Evolutionary conservation across 1,139 yeast species (phyloP), one percentile per base, ranked within the genome.

Genomic region (Blastobotrys petasosporus): DNA sequence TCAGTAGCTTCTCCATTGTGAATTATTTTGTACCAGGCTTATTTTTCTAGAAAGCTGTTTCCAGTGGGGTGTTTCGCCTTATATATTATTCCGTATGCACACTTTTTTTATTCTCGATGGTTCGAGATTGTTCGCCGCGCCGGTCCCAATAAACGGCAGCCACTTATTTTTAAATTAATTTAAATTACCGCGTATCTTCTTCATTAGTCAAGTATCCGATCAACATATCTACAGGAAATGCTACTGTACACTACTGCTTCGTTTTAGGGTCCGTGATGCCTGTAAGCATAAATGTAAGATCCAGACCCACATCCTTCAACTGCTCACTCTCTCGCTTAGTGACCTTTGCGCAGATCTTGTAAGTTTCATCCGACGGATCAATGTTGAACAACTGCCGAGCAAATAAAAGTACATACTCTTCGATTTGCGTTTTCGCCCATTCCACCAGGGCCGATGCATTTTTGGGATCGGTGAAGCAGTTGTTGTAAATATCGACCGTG

Each of bases 1-100:
- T 86, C 54, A 90, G 68, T 56, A 90, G 66, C 64, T 88, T 88
- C 51, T 90, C 97, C 97, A 90, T 90, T 29, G n/a, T n/a, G n/a
- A n/a, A 33, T 61, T 49, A 23, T 3, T 37, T 11, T 37, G 25
- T n/a, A n/a, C n/a, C n/a, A n/a, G n/a, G n/a, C n/a, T n/a, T n/a
- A n/a, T n/a, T n/a, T n/a, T n/a, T n/a, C n/a, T n/a, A n/a, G n/a
- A n/a, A n/a, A n/a, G n/a, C n/a, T n/a, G n/a, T n/a, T n/a, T n/a
- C n/a, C n/a, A n/a, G n/a, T n/a, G 20, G n/a, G 20, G 5, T 33
- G 37, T 15, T 12, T 10, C 20, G n/a, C 17, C 16, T 33, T 33
- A 10, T 12, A 15, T 12, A 10, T 16, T 9, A 9, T 29, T 11
- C 11, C 9, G 33, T 12, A n/a, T 31, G 15, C 15, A 31, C 12